These are phyloP conservation scores for Pachysandra terminalis DNA, from an alignment of 164 flowering plant species.

Conservation along the genomic window DNA sequence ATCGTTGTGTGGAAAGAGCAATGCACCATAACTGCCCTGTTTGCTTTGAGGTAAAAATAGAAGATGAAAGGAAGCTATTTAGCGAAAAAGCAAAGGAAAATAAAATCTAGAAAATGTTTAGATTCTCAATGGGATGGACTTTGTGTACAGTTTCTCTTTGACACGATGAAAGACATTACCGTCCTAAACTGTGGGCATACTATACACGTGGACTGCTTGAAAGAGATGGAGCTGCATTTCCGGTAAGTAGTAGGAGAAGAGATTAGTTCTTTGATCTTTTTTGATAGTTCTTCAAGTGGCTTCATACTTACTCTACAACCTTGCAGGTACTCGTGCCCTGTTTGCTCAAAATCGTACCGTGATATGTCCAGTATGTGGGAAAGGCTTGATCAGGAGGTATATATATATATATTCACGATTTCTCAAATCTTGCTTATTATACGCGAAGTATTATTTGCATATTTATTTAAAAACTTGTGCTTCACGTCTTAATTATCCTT, in stretches of 20 bases:
- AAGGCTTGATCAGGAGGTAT: constrained; percentile 77
- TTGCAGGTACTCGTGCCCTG: constrained; percentile 76
- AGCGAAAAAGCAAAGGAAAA: neutral
- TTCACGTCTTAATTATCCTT: neutral
- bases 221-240: constrained; percentile 65
- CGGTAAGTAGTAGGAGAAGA: constrained; percentile 35
- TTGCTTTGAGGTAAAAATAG: constrained; percentile 75
- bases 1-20: constrained; percentile 76
- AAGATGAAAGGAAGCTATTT: neutral
- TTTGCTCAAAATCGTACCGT: constrained; percentile 75
- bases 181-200: constrained; percentile 84
- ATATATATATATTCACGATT: neutral
- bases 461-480: neutral
- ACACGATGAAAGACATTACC: constrained; percentile 63
- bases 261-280: neutral
- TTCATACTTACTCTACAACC: neutral
- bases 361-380: constrained; percentile 73
- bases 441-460: neutral
- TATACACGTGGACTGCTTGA: constrained; percentile 67
- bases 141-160: constrained; percentile 70
- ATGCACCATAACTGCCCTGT: constrained; percentile 94
- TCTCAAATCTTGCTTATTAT: constrained; percentile 1
- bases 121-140: neutral
- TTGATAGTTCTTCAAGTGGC: neutral
- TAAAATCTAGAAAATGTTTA: no score